Percentiles rank a stretch among this genome's conserved stretches.
These are phyloP conservation scores for Botrytis squamosa DNA, from an alignment of 2,329 filamentous ascomycete genomes.

Conservation along the genomic window DNA sequence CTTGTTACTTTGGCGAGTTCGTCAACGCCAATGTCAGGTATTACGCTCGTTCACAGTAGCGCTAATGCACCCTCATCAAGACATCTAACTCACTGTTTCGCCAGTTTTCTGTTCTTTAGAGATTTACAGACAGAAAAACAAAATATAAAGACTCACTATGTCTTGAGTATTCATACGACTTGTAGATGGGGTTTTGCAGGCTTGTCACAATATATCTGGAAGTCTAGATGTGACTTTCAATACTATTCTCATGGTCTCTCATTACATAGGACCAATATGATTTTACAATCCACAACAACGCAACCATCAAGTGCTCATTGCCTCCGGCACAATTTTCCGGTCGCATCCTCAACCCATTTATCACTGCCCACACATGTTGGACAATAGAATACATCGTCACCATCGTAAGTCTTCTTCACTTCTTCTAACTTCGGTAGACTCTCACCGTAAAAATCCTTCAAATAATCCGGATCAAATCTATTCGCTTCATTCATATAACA, in stretches of 20 bases:
- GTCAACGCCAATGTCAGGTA: neutral
- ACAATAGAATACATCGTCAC: slow-evolving; percentile 40
- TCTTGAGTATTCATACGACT: neutral
- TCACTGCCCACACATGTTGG: slow-evolving; percentile 44
- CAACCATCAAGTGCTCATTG: neutral
- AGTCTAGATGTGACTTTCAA: neutral
- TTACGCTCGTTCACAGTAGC: neutral
- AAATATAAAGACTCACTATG: neutral
- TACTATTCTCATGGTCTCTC: no score
- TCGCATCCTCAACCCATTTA: slow-evolving; percentile 27
- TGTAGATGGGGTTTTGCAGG: no score
- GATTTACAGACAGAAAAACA: neutral
- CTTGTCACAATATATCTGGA: neutral
- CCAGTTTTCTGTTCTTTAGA: neutral
- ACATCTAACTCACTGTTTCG: neutral
- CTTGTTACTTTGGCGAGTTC: neutral
- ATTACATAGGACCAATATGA: neutral
- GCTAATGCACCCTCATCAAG: no score
- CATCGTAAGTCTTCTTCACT: slow-evolving; percentile 42
- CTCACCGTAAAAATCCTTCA: slow-evolving; percentile 41
- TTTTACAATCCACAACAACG: no score
- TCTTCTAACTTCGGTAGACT: slow-evolving; percentile 38
- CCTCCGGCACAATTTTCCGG: slow-evolving; percentile 19
- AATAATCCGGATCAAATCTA: slow-evolving; percentile 39
- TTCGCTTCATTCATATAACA: slow-evolving; percentile 47